Evolutionary conservation across 257 asterid genomes (phyloP), one percentile per base, ranked within the genome.

Genomic region (Nicotiana tabacum): DNA sequence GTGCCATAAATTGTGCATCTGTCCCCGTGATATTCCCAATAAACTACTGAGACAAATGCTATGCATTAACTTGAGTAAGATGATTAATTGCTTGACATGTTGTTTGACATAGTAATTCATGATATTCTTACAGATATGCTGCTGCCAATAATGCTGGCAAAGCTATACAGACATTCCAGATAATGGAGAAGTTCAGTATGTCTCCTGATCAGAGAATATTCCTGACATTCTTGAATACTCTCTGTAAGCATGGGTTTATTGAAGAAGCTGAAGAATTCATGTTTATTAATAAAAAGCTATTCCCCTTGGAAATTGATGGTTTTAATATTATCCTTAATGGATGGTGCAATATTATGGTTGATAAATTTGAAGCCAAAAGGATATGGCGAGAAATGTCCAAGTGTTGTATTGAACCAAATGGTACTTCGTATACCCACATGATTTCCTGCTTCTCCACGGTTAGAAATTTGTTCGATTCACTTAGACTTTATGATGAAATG

Each of bases 311-410:
- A 84, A 89, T 90, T 1, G 92, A 93, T 69, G 87, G 94, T 84
- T 96, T 94, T 68, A 96, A 96, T 88, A 86, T 96, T 80, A 91
- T 96, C 77, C 97, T 96, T 82, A 85, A 92, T 30, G 98, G 97
- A 69, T 96, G 98, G 99, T 96, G 98, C 57, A 90, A 92, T 85
- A 83, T 91, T 81, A 82, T 87, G 18, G 83, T 84, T 3, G 99
- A 96, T 85, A 83, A 93, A 86, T 74, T 66, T 24, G 95, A 94
- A 90, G 94, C 98, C 88, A 96, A 94, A 89, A 89, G 99, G 84
- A 82, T 96, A 66, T 96, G 99, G 99, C 89, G 98, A 58, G 98
- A 94, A 85, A 91, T 96, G 99, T 90, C 98, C 68, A 96, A 89
- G 85, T 90, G 89, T 83, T 96, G 99, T 58, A 90, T 93, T 62